phyloP scores from a whole-genome alignment of 2,329 filamentous ascomycete species.

The Scytalidium lignicola region DNA sequence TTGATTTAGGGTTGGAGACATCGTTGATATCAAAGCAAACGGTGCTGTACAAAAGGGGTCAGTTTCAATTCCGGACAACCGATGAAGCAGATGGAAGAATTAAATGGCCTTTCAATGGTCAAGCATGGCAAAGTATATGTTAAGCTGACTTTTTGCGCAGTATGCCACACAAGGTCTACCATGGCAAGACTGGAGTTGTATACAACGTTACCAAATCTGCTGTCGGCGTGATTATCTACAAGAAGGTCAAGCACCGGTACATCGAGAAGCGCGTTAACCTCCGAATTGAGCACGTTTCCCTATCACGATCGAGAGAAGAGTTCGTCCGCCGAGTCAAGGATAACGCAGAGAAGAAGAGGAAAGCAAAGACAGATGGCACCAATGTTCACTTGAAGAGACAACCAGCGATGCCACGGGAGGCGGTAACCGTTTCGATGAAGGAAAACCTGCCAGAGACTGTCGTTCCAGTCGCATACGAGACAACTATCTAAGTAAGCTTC shows the following conservation, averaged over 20 bases:
- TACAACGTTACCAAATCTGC: slow-evolving; percentile 99
- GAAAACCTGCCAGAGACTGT: slow-evolving; percentile 89
- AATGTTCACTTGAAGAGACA: slow-evolving; percentile 91
- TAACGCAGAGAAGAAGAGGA: slow-evolving; percentile 87
- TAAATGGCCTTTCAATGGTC: background rate
- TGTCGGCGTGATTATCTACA: slow-evolving; percentile 98
- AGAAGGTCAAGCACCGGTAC: slow-evolving; percentile 99
- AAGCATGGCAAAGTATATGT: background rate
- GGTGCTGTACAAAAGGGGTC: slow-evolving; percentile 98
- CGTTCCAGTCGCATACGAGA: slow-evolving; percentile 92
- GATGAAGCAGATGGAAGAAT: background rate
- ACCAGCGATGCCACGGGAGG: slow-evolving; percentile 72
- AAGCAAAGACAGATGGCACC: slow-evolving; percentile 86
- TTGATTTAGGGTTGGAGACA: slow-evolving; percentile 77
- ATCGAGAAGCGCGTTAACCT: slow-evolving; percentile 99
- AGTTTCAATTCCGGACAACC: slow-evolving; percentile 38
- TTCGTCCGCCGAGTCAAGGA: slow-evolving; percentile 95
- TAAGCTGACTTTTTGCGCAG: slow-evolving; percentile 38
- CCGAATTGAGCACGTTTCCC: slow-evolving; percentile 93
- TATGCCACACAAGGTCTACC: slow-evolving; percentile 99
- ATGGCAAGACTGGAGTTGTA: slow-evolving; percentile 96
- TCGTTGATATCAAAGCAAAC: slow-evolving; percentile 98
- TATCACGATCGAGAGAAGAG: slow-evolving; percentile 93
- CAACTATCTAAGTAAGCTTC: slow-evolving; percentile 79
- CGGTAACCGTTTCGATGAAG: slow-evolving; percentile 72